These are phyloP conservation scores for Extremus antarcticus DNA, from an alignment of 495 filamentous ascomycete species.

Conservation along the genomic window DNA sequence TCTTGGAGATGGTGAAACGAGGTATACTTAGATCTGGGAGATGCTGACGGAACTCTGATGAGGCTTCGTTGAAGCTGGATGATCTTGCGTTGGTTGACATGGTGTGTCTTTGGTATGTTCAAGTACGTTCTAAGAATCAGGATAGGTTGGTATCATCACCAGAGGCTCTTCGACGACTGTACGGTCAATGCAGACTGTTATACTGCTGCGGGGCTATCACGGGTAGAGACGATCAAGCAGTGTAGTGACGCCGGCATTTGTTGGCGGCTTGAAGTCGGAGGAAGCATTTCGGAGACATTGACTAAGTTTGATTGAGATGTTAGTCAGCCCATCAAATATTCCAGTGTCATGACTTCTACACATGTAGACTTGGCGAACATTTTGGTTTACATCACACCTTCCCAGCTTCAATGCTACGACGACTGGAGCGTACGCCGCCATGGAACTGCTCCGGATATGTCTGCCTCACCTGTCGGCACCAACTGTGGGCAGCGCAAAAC, in stretches of 20 bases:
- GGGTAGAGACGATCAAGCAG: too few relatives aligned
- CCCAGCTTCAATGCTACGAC: neutral
- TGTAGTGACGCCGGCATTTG: neutral
- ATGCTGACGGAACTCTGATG: slow-evolving; percentile 42
- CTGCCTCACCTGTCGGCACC: neutral
- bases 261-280: too few relatives aligned
- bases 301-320: neutral
- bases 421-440: neutral
- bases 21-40: slow-evolving; percentile 49
- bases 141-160: too few relatives aligned
- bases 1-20: slow-evolving; percentile 52
- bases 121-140: neutral
- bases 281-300: too few relatives aligned
- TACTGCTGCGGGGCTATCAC: too few relatives aligned
- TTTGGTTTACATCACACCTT: neutral
- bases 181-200: too few relatives aligned
- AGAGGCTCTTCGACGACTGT: too few relatives aligned
- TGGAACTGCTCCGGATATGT: neutral
- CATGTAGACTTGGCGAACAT: neutral
- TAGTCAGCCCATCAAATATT: too few relatives aligned
- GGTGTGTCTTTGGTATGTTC: neutral
- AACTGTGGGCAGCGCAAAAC: neutral
- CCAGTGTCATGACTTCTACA: neutral
- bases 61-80: neutral
- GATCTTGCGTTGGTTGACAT: neutral